A percentile compares a stretch with the other conserved stretches of the same genome.
Evolutionary conservation across 768 basidiomycete genomes (phyloP).

Genomic region (Agaricus subrufescens): DNA sequence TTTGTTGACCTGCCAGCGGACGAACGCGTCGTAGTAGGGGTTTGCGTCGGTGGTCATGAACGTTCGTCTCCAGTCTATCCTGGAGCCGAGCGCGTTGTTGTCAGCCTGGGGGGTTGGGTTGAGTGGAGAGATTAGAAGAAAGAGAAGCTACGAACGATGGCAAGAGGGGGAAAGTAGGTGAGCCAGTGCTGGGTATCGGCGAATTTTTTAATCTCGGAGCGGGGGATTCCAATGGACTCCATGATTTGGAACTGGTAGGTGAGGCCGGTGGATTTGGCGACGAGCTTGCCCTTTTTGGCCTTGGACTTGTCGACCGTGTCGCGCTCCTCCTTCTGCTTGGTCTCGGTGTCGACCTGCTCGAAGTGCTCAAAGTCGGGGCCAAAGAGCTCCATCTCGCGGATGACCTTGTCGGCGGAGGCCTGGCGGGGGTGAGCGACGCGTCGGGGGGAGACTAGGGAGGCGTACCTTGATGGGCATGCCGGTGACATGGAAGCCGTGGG

Average conservation of each 20-base stretch:
- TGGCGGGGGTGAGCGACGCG: slow-evolving; percentile 22
- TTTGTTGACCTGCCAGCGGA: slow-evolving; percentile 98
- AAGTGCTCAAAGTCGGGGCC: slow-evolving; percentile 83
- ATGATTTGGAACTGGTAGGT: slow-evolving; percentile 99
- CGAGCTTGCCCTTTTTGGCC: slow-evolving; percentile 93
- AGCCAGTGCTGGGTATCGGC: slow-evolving; percentile 95
- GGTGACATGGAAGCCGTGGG: slow-evolving; percentile 97
- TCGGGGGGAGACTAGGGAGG: slow-evolving; percentile 3
- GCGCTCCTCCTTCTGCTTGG: slow-evolving; percentile 39
- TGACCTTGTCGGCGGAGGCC: slow-evolving; percentile 97
- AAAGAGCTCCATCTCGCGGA: slow-evolving; percentile 95
- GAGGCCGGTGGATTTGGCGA: slow-evolving; percentile 88
- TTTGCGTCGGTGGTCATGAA: slow-evolving; percentile 95
- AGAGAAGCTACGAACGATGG: slow-evolving; percentile 52
- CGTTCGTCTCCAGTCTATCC: slow-evolving; percentile 94
- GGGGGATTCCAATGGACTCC: slow-evolving; percentile 88
- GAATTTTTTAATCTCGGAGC: slow-evolving; percentile 90
- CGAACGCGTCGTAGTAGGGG: slow-evolving; percentile 95
- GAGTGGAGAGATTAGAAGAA: neutral
- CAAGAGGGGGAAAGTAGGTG: slow-evolving; percentile 93
- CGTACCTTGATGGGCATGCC: slow-evolving; percentile 99
- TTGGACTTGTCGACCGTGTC: slow-evolving; percentile 56
- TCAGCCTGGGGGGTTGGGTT: slow-evolving; percentile 37
- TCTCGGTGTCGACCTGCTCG: slow-evolving; percentile 39
- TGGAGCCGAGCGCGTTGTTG: slow-evolving; percentile 83